A percentile compares a stretch with the other conserved stretches of the same genome.
Evolutionary conservation across 2,329 filamentous ascomycete genomes (phyloP).

Genomic region (Sordariomycetes sp.): DNA sequence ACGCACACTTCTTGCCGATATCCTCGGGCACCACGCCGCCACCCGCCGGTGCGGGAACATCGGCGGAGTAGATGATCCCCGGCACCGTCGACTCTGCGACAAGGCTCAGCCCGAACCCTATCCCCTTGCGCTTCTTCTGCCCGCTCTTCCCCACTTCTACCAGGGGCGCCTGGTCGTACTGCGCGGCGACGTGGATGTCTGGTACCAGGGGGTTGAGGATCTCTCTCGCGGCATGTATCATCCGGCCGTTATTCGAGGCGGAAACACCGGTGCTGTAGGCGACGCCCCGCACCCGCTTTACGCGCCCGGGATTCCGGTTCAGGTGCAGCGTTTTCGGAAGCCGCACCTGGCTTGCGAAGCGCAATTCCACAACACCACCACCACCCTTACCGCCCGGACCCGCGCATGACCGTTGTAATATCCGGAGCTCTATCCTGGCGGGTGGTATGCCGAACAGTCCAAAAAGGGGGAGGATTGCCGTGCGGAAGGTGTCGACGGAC

Average conservation of each 20-base stretch:
- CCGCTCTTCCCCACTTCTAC: conserved; percentile 39
- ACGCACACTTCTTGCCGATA: conserved; percentile 77
- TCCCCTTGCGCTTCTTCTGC: conserved; percentile 58
- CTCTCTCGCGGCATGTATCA: conserved; percentile 85
- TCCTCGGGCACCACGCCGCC: conserved; percentile 85
- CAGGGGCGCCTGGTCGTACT: conserved; percentile 59
- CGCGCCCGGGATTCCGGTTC: conserved; percentile 66
- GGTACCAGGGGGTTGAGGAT: conserved; percentile 77
- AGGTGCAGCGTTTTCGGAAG: conserved; percentile 91
- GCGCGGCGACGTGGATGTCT: conserved; percentile 83
- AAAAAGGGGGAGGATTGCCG: conserved; percentile 82
- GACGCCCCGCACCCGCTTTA: conserved; percentile 84
- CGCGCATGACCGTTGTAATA: conserved; percentile 70
- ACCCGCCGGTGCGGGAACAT: conserved; percentile 61
- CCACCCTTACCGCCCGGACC: conserved; percentile 68
- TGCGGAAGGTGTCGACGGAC: conserved; percentile 86
- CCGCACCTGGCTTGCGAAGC: conserved; percentile 87
- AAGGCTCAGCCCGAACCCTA: conserved; percentile 83
- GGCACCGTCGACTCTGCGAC: conserved; percentile 82
- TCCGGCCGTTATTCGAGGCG: conserved; percentile 84
- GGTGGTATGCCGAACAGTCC: conserved; percentile 76
- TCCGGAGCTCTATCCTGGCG: conserved; percentile 73
- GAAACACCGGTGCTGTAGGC: conserved; percentile 89
- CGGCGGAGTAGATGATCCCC: conserved; percentile 79
- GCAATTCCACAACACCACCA: conserved; percentile 83